phyloP scores from a whole-genome alignment of 2,329 filamentous ascomycete species.

The Epicoccum nigrum region DNA sequence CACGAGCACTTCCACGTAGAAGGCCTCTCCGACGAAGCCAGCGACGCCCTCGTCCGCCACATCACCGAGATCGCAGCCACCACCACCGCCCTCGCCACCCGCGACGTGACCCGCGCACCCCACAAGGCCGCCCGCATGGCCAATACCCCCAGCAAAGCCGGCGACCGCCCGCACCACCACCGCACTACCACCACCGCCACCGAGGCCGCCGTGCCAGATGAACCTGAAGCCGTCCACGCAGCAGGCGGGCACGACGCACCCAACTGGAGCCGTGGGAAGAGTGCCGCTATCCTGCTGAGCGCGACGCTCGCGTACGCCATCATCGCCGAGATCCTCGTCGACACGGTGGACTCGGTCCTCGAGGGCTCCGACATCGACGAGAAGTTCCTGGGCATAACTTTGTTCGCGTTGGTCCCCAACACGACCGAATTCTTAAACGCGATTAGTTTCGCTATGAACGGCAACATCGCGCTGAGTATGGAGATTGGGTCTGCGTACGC shows the following conservation, averaged over 20 bases:
- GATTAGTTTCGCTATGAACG: slow-evolving; percentile 99
- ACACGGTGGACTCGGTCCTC: slow-evolving; percentile 95
- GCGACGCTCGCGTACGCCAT: slow-evolving; percentile 94
- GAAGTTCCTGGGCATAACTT: slow-evolving; percentile 94
- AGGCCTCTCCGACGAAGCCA: slow-evolving; percentile 81
- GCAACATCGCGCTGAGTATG: slow-evolving; percentile 98
- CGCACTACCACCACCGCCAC: slow-evolving; percentile 55
- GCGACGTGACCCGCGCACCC: slow-evolving; percentile 68
- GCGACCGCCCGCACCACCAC: slow-evolving; percentile 48
- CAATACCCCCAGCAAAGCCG: slow-evolving; percentile 36
- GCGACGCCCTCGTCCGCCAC: slow-evolving; percentile 78
- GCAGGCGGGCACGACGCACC: slow-evolving; percentile 87
- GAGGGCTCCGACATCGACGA: slow-evolving; percentile 91
- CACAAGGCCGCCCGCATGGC: slow-evolving; percentile 58
- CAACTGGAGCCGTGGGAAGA: slow-evolving; percentile 95
- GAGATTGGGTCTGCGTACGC: slow-evolving; percentile 98
- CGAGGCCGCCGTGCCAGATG: slow-evolving; percentile 58
- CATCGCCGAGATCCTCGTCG: slow-evolving; percentile 94
- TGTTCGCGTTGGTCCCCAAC: slow-evolving; percentile 96
- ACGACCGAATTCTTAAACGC: slow-evolving; percentile 99
- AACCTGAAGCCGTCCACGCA: slow-evolving; percentile 51
- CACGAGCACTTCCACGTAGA: slow-evolving; percentile 59
- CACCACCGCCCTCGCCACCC: slow-evolving; percentile 83
- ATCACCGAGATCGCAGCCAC: slow-evolving; percentile 94
- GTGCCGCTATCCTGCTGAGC: slow-evolving; percentile 82